Base-by-base conservation (phyloP, 495 filamentous ascomycete genomes). In the Xylaria castorea region DNA sequence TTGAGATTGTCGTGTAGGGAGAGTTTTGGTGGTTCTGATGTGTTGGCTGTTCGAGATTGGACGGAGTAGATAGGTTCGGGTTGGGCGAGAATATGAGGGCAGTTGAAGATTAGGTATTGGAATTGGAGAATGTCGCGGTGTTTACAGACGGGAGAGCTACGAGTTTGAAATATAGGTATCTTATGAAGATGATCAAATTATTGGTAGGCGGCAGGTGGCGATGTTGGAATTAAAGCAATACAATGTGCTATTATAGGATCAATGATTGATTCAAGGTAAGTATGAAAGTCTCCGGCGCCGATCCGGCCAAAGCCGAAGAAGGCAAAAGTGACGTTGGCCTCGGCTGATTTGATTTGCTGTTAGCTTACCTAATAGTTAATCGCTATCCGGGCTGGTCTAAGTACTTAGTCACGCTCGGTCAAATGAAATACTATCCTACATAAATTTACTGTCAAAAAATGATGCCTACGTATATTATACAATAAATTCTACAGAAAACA, bases 191-290 rank as follows among this genome's bases (percentile, higher is more conserved):
- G 18, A 1, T 50, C 20, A 22, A 18, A 50, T 42, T 50, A 50
- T 50, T 50, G 18, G 46, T 50, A 50, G 46, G 46, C 18, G 18
- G 6, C 25, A 16, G 25, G 51, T 30, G 51, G 25, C 25, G 51
- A 55, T 12, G 51, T 55, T 55, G 51, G 51, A 55, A 55, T 30
- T 30, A 55, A 11, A 30, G 51, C 51, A 30, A 55, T 55, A 53
- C 11, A 25, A 53, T 53, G 22, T 25, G 50, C n/a, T 4, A n/a
- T 25, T 25, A 51, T 22, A 5, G 0, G 44, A 20, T 46, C 1
- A 8, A 42, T 48, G 48, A 55, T 14, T 30, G n/a, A 55, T 55
- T 55, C 8, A 30, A 20, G 50, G 25, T 53, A 9, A 27, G n/a
- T n/a, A n/a, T n/a, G 51, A 30, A 30, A 55, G 51, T 25, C 50